Evolutionary conservation across 768 basidiomycete genomes (phyloP), one percentile per base, ranked within the genome.

Genomic region (Mycena galopus): DNA sequence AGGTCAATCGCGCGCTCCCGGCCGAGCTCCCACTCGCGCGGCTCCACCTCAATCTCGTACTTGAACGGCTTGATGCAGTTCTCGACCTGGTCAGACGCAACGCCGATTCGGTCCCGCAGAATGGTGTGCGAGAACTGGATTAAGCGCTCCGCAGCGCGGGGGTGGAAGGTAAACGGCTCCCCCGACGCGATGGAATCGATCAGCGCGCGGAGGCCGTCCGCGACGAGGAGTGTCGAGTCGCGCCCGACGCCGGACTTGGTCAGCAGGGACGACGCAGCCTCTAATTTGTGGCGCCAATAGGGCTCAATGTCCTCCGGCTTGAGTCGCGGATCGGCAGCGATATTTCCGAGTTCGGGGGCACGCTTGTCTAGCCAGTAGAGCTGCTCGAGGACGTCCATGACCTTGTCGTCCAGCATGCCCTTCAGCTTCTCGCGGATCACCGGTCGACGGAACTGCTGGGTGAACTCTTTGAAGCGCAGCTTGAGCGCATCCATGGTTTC

Each of bases 41-140:
- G 88, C 73, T 98, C 96, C 17, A 98, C 93, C 79, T 99, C 98
- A 30, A 99, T 92, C 78, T 99, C 97, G 78, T 98, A 97, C 86
- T 99, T 99, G 89, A 91, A 98, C 32, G 97, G 98, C 83, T 99
- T 99, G 87, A 99, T 98, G 82, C 96, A 97, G 81, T 99, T 99
- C 86, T 99, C 98, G 19, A 99, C 97, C 83, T 99, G 97, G 80
- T 99, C 98, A 6, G 95, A 93, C n/a, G 98, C 96, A 66, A 97
- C 84, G 19, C 95, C 94, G 68, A 98, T 94, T 8, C 97, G 90
- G 78, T 99, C 97, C 69, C 97, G 89, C 63, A 99, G 84, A 78
- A 99, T 97, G 81, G 88, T 90, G 82, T 99, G 97, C 12, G 94
- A 95, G 80, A 98, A 98, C 78, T 97, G 89, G 68, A 94, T 90